Evolutionary conservation across 805 yeast genomes (phyloP), one percentile per base, ranked within the genome.

Genomic region (Candida namnaoensis): DNA sequence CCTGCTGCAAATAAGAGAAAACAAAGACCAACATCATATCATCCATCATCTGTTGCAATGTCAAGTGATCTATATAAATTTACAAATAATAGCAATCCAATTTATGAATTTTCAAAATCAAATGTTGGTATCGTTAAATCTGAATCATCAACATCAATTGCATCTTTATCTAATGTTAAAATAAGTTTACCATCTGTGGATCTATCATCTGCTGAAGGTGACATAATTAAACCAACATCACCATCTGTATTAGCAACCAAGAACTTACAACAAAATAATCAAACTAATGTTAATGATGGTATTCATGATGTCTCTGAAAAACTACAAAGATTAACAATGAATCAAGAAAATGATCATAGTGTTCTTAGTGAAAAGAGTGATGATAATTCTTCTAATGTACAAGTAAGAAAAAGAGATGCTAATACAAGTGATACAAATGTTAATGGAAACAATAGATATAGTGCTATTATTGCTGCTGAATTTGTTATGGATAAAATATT

Each of bases 11-110:
- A 71, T 27, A 67, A 69, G 40, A 73, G 77, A 57, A 80, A 76
- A 53, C 90, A 88, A 43, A 74, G 95, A 57, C 95, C 95, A 35
- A 84, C 91, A 0, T 83, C 93, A 9, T 85, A 82, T 54, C 90
- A 85, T 55, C 95, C 95, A 63, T 48, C 66, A 5, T 58, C 68
- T 4, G 46, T 64, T 24, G 46, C 56, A 34, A 36, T 46, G 9
- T 38, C 51, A 6, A 45, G 49, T 2, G 53, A 52, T 36, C 48
- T 53, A 7, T 23, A 13, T 13, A 35, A 27, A 12, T 11, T 15
- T 12, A 37, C n/a, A 8, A 35, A 35, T 30, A 23, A 11, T n/a
- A 13, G 15, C 23, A 12, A 15, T 19, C 10, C 38, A 10, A 19
- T n/a, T 14, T 14, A n/a, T 27, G 36, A 41, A 14, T 39, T 39